Percentiles rank a stretch among this genome's conserved stretches.
Evolutionary conservation across 345 rosid genomes (phyloP).

Genomic region (Fremontodendron californicum): DNA sequence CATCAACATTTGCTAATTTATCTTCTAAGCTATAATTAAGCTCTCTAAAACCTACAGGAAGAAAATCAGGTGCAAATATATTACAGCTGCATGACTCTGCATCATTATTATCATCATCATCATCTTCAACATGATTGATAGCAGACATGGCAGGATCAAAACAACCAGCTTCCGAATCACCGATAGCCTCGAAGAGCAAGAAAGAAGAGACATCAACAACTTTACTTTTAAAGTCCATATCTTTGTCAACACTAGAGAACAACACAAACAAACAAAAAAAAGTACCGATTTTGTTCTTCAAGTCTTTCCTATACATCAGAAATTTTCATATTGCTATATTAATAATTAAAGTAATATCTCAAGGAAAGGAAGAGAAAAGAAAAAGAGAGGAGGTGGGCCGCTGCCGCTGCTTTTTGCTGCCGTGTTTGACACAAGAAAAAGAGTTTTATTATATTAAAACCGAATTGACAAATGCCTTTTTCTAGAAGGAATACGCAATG

Average conservation of each 20-base stretch:
- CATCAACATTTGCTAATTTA: not conserved
- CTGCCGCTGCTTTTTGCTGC: not conserved
- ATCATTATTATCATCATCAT: slow-evolving; percentile 13
- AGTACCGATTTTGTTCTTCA: not conserved
- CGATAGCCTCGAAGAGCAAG: slow-evolving; percentile 59
- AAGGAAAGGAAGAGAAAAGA: not conserved
- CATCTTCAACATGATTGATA: not conserved
- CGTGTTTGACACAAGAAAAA: not conserved
- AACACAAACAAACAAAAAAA: not conserved
- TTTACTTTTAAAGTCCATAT: slow-evolving; percentile 21
- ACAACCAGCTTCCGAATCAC: slow-evolving; percentile 56
- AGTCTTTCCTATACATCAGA: not conserved
- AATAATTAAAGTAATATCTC: not conserved
- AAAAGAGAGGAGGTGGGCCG: not conserved
- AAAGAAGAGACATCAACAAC: slow-evolving; percentile 40
- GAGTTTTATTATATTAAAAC: too few species aligned
- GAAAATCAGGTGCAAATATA: slow-evolving; percentile 14
- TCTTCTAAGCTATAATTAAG: slow-evolving; percentile 10
- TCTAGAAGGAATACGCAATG: not conserved
- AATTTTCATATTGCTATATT: not conserved
- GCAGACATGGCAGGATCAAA: slow-evolving; percentile 15
- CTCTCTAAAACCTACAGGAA: not conserved
- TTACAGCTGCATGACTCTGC: slow-evolving; percentile 61
- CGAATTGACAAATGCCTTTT: not conserved
- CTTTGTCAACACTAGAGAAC: not conserved